Conservation (phyloP, 1,284 basidiomycete genomes). For the Tilletia walkeri region DNA sequence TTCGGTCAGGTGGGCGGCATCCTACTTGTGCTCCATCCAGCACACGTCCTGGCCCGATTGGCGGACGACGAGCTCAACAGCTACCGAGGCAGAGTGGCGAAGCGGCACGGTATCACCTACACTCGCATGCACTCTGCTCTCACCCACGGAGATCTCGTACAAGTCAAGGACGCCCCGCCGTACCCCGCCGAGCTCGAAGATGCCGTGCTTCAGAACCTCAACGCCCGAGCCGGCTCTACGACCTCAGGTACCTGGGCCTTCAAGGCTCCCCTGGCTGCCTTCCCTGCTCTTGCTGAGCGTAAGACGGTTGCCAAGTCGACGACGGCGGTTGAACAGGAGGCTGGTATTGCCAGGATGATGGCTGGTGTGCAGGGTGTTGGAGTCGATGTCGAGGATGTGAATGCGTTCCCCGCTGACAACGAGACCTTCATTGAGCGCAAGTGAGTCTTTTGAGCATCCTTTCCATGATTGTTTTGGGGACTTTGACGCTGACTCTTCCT, state of each 20-base stretch:
- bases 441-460: constrained; percentile 19
- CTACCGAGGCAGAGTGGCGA: constrained; percentile 63
- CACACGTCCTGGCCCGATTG: constrained; percentile 81
- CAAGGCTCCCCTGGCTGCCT: constrained; percentile 39
- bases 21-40: constrained; percentile 82
- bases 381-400: constrained; percentile 74
- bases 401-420: constrained; percentile 83
- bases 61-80: constrained; percentile 70
- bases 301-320: constrained; percentile 33
- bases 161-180: constrained; percentile 91
- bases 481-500: background rate
- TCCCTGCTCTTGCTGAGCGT: constrained; percentile 33
- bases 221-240: constrained; percentile 65
- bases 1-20: constrained; percentile 94
- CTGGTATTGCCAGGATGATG: constrained; percentile 30
- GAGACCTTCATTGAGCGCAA: constrained; percentile 86
- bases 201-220: constrained; percentile 84
- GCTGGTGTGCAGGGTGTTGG: constrained; percentile 71
- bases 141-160: constrained; percentile 62
- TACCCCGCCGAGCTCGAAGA: constrained; percentile 84
- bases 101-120: constrained; percentile 46
- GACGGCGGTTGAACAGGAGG: constrained; percentile 39
- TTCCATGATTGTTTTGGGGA: background rate
- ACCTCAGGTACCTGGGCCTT: constrained; percentile 43
- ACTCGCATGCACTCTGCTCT: constrained; percentile 49